Conservation (phyloP, 108 stramenopile species). For the Skeletonema menzelii region DNA sequence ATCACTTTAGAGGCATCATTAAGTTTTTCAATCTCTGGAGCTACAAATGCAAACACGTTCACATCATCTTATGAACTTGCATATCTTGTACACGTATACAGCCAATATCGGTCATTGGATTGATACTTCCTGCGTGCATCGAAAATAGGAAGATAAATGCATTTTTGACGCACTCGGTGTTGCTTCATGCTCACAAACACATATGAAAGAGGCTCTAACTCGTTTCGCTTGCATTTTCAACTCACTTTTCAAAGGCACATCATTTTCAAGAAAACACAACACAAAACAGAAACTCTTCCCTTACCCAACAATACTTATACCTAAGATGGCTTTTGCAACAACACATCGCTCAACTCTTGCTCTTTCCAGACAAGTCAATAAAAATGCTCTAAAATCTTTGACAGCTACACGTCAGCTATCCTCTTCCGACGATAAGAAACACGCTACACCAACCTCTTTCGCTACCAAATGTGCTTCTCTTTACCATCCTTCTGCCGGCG, state of each 20-base stretch:
- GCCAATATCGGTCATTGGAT: background rate
- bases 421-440: conserved; percentile 6
- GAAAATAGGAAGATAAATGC: background rate
- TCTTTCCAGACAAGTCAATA: conserved; percentile 6
- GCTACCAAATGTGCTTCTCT: conserved; percentile 58
- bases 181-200: background rate
- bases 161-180: background rate
- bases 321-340: conserved; percentile 9
- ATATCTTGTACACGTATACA: background rate
- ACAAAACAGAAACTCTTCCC: background rate
- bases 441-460: conserved; percentile 43
- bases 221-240: background rate
- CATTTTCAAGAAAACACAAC: background rate
- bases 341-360: conserved; percentile 2
- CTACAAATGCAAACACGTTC: background rate
- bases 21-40: background rate
- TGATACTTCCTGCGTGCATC: background rate
- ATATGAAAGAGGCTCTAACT: background rate
- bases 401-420: conserved; percentile 13
- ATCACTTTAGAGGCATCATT: background rate
- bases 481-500: conserved; percentile 43
- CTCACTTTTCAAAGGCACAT: background rate
- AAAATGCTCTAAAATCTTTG: background rate
- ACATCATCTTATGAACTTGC: background rate
- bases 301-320: background rate